Conservation (phyloP, 306 rosid species). For the Myrica gale region DNA sequence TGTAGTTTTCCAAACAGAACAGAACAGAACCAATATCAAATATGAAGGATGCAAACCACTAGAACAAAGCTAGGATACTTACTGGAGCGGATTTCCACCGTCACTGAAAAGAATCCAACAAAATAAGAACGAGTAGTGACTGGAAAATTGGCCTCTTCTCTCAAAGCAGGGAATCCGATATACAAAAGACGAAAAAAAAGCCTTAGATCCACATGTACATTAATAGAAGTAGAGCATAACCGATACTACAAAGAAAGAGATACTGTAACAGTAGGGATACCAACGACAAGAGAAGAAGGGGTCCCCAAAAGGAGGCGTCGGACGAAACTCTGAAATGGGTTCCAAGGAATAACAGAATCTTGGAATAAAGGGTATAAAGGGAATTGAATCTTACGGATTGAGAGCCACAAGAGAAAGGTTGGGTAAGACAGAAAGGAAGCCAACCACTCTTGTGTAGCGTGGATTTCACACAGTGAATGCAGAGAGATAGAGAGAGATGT, state of each 20-base stretch:
- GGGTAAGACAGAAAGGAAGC: conserved; percentile 22
- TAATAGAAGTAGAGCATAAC: neutral
- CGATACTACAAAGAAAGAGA: neutral
- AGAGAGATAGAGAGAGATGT: conserved; percentile 21
- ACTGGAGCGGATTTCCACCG: neutral
- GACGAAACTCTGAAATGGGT: conserved; percentile 27
- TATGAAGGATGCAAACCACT: neutral
- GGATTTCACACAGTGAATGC: neutral
- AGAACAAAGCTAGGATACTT: neutral
- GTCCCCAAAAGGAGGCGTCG: neutral
- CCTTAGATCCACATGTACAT: neutral
- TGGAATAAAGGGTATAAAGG: neutral
- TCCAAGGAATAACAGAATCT: conserved; percentile 27
- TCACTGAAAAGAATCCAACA: neutral
- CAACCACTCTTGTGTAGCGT: conserved; percentile 1
- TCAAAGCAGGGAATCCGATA: neutral
- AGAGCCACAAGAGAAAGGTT: conserved; percentile 36
- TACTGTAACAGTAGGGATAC: neutral
- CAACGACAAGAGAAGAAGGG: neutral
- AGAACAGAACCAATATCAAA: conserved; percentile 2
- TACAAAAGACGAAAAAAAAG: neutral
- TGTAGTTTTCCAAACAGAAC: neutral
- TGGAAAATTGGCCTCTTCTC: neutral
- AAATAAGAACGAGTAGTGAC: neutral
- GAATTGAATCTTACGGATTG: conserved; percentile 26